Base-by-base conservation (phyloP, 2,329 filamentous ascomycete species). In the Monosporascus sp. region DNA sequence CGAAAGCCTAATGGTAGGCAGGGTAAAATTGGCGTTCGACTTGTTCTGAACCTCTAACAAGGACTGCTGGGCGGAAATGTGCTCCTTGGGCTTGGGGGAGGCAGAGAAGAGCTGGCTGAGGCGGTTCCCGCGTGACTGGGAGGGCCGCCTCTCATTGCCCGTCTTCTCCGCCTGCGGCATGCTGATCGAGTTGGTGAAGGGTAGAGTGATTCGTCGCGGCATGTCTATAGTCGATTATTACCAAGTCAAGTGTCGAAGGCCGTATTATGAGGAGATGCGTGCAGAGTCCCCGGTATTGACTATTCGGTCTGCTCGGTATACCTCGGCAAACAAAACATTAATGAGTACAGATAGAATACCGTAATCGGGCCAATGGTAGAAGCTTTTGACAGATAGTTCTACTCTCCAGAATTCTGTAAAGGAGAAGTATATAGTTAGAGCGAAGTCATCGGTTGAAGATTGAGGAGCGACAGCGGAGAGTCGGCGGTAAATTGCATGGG, bases 1-100 rank as follows among this genome's bases (percentile, higher is more conserved):
- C 14, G 93, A 96, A 53, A 97, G 80, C 43, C 90, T 96, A 66
- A 97, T 97, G 51, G 88, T 93, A 39, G 93, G 93, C 63, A 97
- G 77, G 47, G 90, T 89, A 58, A 92, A 75, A 54, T 88, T 86
- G 43, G 90, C 80, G 41, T 84, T 80, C 49, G 81, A 76, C 49
- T 74, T 67, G 55, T 72, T 72, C 68, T 88, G 83, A 65, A 85
- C 83, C 55, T 82, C 78, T 65, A 87, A 79, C 47, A 90, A 80
- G 55, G 84, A 80, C 63, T 88, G 84, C 65, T 89, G 81, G 49
- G 84, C 79, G 54, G 83, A 78, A 49, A 78, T 75, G 62, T 84
- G 79, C 57, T 85, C 79, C 72, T 88, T 91, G 60, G 81, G 76
- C 75, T 91, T 93, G 60, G 88, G 87, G 49, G 88, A 88, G 50